Conservation (phyloP, 2,329 filamentous ascomycete genomes). For the Rutstroemia sp. region DNA sequence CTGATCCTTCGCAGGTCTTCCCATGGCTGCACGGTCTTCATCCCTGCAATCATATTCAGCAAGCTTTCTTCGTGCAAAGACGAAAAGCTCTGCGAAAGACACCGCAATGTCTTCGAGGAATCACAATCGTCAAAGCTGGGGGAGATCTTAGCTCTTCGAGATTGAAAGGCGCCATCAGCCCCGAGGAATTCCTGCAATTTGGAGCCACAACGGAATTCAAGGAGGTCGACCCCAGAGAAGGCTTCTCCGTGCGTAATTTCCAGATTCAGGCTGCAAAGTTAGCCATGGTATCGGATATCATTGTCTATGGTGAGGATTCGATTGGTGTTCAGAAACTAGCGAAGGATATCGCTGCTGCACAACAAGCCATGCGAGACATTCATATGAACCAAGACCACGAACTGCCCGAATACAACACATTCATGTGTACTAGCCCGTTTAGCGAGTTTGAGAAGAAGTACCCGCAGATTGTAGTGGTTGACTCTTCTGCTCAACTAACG, state of each 20-base stretch:
- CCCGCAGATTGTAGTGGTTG: constrained; percentile 65
- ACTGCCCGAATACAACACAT: constrained; percentile 73
- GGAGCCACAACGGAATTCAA: constrained; percentile 47
- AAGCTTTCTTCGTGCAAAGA: constrained; percentile 79
- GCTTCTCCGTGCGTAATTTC: constrained; percentile 94
- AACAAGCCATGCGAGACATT: constrained; percentile 64
- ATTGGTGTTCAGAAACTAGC: constrained; percentile 54
- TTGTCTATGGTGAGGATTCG: constrained; percentile 77
- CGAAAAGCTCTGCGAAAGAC: constrained; percentile 62
- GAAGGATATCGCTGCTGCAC: constrained; percentile 67
- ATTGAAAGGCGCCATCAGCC: constrained; percentile 79
- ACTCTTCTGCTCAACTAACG: constrained; percentile 63
- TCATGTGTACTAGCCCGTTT: constrained; percentile 61
- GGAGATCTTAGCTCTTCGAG: constrained; percentile 67
- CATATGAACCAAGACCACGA: constrained; percentile 48
- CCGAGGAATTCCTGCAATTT: constrained; percentile 64
- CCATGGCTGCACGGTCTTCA: constrained; percentile 95
- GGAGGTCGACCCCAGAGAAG: constrained; percentile 78
- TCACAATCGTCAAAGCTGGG: constrained; percentile 84
- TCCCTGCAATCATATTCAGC: constrained; percentile 78
- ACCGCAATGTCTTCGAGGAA: constrained; percentile 68
- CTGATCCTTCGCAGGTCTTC: constrained; percentile 79
- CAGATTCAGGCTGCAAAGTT: constrained; percentile 90
- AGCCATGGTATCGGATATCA: constrained; percentile 81
- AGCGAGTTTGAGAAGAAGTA: constrained; percentile 63